Base-by-base conservation (phyloP, 306 rosid species). In the Echinosophora koreensis region DNA sequence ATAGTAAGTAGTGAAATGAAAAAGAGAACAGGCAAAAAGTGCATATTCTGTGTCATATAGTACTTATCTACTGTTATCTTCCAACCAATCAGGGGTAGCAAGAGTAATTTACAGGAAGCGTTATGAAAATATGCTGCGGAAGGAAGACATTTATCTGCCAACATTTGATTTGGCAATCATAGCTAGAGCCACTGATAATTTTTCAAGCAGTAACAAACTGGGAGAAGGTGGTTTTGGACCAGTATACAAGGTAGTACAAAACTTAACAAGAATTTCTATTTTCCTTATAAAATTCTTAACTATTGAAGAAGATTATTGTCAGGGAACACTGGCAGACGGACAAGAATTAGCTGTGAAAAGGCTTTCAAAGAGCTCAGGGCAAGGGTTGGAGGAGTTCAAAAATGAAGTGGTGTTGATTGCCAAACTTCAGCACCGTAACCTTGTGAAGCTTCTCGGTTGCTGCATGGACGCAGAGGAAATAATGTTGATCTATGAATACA, bases 141-240 rank as follows among this genome's bases (percentile, higher is more conserved):
- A 56, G 11, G 82, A 80, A 30, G 82, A 83, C 66, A 69, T 59
- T 14, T 87, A 80, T 63, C 56, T 85, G 4, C 88, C 82, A 10
- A 18, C 73, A n/a, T 85, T 81, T 62, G 70, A 64, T 64, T 71
- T 82, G 18, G 5, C 64, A 58, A 47, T 62, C 51, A 15, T 82
- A 57, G 63, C 66, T 52, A 69, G 30, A 39, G 88, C 88, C 55
- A 85, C 85, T 3, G 66, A 49, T 44, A 68, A 63, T 51, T 85
- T 85, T 69, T 81, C 88, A 27, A 22, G 16, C 9, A 60, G 47
- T 16, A 81, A 44, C 49, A 81, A 71, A 75, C 83, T 84, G 2
- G 88, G 88, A 12, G 74, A 77, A 77, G 88, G 88, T 50, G 89
- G 89, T 51, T 85, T 74, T 61, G 89, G 89, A 70, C 37, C 79